Percentiles rank a stretch among this genome's conserved stretches.
Evolutionary conservation across 352 stramenopile genomes (phyloP).

Genomic region (Phytopythium ostracodes): DNA sequence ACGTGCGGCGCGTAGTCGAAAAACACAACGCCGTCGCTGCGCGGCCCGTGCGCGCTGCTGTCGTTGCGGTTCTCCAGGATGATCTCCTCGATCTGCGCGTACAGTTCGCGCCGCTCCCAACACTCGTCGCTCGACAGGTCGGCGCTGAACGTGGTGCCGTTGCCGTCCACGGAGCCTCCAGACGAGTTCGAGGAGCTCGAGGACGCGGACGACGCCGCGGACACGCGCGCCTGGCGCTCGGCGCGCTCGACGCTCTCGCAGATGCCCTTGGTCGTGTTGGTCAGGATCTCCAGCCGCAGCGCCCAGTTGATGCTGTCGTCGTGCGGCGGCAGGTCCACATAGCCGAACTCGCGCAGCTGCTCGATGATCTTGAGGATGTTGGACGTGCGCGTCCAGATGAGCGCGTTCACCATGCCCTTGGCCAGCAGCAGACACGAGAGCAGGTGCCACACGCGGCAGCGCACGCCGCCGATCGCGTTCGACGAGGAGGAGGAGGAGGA

Average conservation of each 20-base stretch:
- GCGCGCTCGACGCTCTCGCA: slow-evolving; percentile 65
- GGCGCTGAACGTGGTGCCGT: not conserved
- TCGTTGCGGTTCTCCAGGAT: slow-evolving; percentile 68
- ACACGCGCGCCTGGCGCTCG: slow-evolving; percentile 50
- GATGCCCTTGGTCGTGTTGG: slow-evolving; percentile 84
- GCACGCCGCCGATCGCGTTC: slow-evolving; percentile 24
- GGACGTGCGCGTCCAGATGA: slow-evolving; percentile 83
- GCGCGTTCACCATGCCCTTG: slow-evolving; percentile 76
- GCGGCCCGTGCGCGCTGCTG: slow-evolving; percentile 24
- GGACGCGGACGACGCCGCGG: slow-evolving; percentile 23
- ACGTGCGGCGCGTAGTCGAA: slow-evolving; percentile 80
- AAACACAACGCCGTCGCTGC: slow-evolving; percentile 63
- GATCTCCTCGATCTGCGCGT: slow-evolving; percentile 72
- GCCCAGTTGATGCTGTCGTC: slow-evolving; percentile 88
- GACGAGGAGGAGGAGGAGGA: not conserved
- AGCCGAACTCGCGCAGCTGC: slow-evolving; percentile 56
- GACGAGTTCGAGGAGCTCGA: slow-evolving; percentile 5
- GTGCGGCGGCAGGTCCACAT: slow-evolving; percentile 52
- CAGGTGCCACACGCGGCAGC: slow-evolving; percentile 70
- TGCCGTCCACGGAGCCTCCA: not conserved
- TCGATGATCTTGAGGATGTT: slow-evolving; percentile 77
- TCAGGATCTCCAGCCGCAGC: slow-evolving; percentile 81
- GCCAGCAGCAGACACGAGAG: slow-evolving; percentile 64
- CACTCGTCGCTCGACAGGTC: slow-evolving; percentile 25
- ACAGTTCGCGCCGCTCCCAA: slow-evolving; percentile 64